Conservation (phyloP, 768 basidiomycete genomes). For the Leccinum ochraceum region DNA sequence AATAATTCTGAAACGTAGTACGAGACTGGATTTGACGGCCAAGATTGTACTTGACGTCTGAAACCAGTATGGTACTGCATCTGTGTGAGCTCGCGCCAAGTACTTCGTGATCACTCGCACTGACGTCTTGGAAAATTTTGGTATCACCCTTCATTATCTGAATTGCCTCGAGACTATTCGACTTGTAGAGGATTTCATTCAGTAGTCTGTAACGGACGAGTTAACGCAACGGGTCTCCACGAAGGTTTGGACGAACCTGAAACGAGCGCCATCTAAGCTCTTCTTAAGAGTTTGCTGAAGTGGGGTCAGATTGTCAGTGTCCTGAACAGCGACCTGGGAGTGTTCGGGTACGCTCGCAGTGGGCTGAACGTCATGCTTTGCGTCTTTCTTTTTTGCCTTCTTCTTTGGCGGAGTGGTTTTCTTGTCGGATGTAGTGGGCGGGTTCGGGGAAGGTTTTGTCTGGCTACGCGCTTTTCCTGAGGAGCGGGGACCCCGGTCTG, state of each 20-base stretch:
- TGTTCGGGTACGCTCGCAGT: slow-evolving; percentile 19
- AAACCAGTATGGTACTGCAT: slow-evolving; percentile 92
- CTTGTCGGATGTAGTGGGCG: slow-evolving; percentile 8
- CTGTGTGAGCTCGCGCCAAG: slow-evolving; percentile 14
- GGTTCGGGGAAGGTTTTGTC: slow-evolving; percentile 13
- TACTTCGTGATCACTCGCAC: slow-evolving; percentile 15
- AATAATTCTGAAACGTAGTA: slow-evolving; percentile 71
- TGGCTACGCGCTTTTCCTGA: slow-evolving; percentile 3
- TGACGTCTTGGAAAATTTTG: slow-evolving; percentile 79
- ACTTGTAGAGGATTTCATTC: slow-evolving; percentile 92
- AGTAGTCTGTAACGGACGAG: slow-evolving; percentile 58
- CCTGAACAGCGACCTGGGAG: slow-evolving; percentile 11
- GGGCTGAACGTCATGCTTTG: slow-evolving; percentile 21
- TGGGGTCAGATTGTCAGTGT: slow-evolving; percentile 50
- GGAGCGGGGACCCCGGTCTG: neutral
- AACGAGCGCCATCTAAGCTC: slow-evolving; percentile 83
- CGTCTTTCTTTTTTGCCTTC: slow-evolving; percentile 23
- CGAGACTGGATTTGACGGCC: slow-evolving; percentile 94
- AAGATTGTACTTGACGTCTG: slow-evolving; percentile 84
- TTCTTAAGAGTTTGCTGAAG: slow-evolving; percentile 80
- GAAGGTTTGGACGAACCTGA: slow-evolving; percentile 51
- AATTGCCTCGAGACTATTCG: slow-evolving; percentile 69
- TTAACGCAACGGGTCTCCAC: slow-evolving; percentile 10
- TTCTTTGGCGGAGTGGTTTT: slow-evolving; percentile 7
- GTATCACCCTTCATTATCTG: slow-evolving; percentile 86